Evolutionary conservation across 2,329 filamentous ascomycete genomes (phyloP).

Genomic region (Colletotrichum sansevieriae): DNA sequence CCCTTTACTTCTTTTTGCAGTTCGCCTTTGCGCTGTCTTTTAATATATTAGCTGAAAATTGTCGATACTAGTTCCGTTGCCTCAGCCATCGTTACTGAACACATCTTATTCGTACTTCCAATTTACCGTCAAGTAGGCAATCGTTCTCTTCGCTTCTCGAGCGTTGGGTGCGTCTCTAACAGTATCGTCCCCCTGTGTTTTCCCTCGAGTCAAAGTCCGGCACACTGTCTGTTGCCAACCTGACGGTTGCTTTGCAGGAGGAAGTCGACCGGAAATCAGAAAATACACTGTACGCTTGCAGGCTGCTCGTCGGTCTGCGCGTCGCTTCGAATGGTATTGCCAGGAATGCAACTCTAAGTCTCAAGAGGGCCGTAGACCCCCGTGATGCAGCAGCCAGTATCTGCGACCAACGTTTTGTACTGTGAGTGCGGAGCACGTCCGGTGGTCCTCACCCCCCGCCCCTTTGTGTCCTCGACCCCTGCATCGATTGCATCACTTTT

Average conservation of each 20-base stretch:
- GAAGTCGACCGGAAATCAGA: neutral
- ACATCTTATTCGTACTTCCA: neutral
- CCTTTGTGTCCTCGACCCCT: conserved; percentile 33
- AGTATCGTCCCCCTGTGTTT: neutral
- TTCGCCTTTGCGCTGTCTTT: conserved; percentile 26
- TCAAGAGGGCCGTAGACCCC: conserved; percentile 16
- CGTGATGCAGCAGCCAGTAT: conserved; percentile 26
- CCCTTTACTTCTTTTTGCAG: conserved; percentile 1
- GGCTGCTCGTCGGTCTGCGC: neutral
- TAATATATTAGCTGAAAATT: conserved; percentile 35
- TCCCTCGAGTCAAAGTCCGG: neutral
- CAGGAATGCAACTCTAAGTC: conserved; percentile 21
- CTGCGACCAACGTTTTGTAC: conserved; percentile 20
- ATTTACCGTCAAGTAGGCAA: neutral
- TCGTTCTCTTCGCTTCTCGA: neutral
- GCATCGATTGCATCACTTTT: conserved; percentile 43
- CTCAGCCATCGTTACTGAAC: neutral
- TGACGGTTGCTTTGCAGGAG: conserved; percentile 5
- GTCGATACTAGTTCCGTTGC: neutral
- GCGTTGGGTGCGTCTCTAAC: neutral
- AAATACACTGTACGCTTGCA: conserved; percentile 22
- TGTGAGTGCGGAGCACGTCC: conserved; percentile 18
- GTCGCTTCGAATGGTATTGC: neutral
- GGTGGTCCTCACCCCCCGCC: neutral
- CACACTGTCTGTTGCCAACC: conserved; percentile 26